These are phyloP conservation scores for Cardamine occulta DNA, from an alignment of 345 rosid genomes.

Conservation along the genomic window DNA sequence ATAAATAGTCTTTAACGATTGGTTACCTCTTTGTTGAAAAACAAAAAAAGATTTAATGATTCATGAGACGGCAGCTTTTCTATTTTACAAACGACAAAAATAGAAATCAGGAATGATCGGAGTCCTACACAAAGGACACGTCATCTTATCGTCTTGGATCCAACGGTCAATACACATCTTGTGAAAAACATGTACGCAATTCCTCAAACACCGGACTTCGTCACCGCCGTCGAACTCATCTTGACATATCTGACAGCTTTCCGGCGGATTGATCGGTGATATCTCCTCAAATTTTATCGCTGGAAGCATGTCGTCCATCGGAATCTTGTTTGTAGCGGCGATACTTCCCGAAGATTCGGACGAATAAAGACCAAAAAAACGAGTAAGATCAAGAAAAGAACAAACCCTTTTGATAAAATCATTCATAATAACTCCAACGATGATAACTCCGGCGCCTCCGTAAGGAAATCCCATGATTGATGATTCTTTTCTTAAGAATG, in stretches of 20 bases:
- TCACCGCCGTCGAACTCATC: constrained; percentile 69
- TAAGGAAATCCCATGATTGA: constrained; percentile 36
- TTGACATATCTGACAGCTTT: constrained; percentile 79
- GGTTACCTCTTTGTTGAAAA: background rate
- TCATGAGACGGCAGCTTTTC: background rate
- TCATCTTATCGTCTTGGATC: constrained; percentile 74
- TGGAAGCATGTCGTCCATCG: constrained; percentile 64
- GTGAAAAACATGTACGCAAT: constrained; percentile 81
- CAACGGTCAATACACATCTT: constrained; percentile 83
- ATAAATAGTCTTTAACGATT: background rate
- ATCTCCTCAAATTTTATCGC: constrained; percentile 50
- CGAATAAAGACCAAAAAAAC: constrained; percentile 3
- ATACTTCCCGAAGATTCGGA: background rate
- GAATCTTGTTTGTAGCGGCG: constrained; percentile 26
- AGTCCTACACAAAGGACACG: constrained; percentile 89
- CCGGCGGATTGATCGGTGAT: constrained; percentile 44
- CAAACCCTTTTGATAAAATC: constrained; percentile 27
- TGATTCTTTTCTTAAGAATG: background rate
- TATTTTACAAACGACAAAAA: constrained; percentile 28
- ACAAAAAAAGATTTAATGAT: background rate
- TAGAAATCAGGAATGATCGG: constrained; percentile 65
- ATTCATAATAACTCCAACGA: constrained; percentile 34
- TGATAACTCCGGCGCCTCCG: constrained; percentile 34
- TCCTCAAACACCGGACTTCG: constrained; percentile 73
- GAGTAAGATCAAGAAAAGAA: constrained; percentile 30